Conservation (phyloP, 139 green algal genomes). For the Bryopsis sp. region DNA sequence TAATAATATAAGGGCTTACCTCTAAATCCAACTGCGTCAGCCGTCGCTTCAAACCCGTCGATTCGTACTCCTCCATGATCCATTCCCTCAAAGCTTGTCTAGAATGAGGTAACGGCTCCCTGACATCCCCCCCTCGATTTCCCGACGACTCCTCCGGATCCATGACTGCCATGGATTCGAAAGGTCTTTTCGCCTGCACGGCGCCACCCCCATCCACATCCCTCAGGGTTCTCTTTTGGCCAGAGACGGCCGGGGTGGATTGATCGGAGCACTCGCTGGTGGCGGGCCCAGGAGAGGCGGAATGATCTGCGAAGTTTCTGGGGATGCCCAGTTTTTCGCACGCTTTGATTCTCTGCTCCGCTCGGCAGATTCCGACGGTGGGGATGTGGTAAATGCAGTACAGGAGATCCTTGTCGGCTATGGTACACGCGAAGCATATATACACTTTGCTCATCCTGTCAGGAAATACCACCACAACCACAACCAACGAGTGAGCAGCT, state of each 20-base stretch:
- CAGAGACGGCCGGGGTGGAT: not conserved
- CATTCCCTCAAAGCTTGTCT: slow-evolving; percentile 34
- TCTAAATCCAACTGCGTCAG: slow-evolving; percentile 45
- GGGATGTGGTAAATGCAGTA: slow-evolving; percentile 40
- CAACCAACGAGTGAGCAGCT: too few relatives aligned
- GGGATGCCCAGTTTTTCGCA: slow-evolving; percentile 31
- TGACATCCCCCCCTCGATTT: slow-evolving; percentile 15
- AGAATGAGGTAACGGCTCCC: slow-evolving; percentile 21
- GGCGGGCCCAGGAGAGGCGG: not conserved
- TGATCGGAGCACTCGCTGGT: slow-evolving; percentile 1
- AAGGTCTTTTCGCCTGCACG: not conserved
- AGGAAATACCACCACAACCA: too few relatives aligned
- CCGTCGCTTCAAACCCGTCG: slow-evolving; percentile 39
- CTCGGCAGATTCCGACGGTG: slow-evolving; percentile 46
- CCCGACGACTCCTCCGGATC: not conserved
- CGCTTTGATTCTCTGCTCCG: slow-evolving; percentile 45
- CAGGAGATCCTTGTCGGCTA: slow-evolving; percentile 31
- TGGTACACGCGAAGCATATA: slow-evolving; percentile 32
- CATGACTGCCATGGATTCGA: slow-evolving; percentile 10
- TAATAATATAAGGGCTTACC: too few relatives aligned
- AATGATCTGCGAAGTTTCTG: not conserved
- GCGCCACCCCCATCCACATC: not conserved
- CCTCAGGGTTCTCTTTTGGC: not conserved
- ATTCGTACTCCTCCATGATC: slow-evolving; percentile 49
- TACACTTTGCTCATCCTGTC: slow-evolving; percentile 50